phyloP scores from a whole-genome alignment of 2,329 filamentous ascomycete species.

The Herpotrichia juniperi region DNA sequence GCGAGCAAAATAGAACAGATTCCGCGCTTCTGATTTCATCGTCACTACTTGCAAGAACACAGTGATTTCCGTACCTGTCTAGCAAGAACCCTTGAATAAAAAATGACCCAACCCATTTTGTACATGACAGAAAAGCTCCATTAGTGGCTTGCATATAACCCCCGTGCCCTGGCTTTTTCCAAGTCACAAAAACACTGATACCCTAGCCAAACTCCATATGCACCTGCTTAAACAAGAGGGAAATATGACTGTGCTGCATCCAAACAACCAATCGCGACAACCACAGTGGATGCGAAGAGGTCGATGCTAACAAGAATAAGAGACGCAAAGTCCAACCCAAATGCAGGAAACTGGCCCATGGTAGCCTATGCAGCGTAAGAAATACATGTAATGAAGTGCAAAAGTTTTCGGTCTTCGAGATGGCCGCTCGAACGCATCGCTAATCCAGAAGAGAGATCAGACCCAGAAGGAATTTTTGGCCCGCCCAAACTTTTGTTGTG shows the following conservation, averaged over 20 bases:
- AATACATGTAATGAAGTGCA: slow-evolving; percentile 35
- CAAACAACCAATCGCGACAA: slow-evolving; percentile 9
- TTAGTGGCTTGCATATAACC: slow-evolving; percentile 18
- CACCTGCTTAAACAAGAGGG: slow-evolving; percentile 12
- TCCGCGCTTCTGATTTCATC: slow-evolving; percentile 14
- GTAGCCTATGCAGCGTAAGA: slow-evolving; percentile 34
- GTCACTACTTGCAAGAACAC: slow-evolving; percentile 5
- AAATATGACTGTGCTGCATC: slow-evolving; percentile 11
- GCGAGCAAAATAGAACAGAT: slow-evolving; percentile 9
- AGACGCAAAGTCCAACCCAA: slow-evolving; percentile 40
- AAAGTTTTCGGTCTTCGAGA: slow-evolving; percentile 14
- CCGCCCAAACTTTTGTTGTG: slow-evolving; percentile 24
- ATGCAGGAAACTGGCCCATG: slow-evolving; percentile 35
- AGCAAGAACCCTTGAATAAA: slow-evolving; percentile 17
- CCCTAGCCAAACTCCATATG: slow-evolving; percentile 9
- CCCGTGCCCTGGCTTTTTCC: slow-evolving; percentile 22
- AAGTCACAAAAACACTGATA: slow-evolving; percentile 6
- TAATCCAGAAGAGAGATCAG: slow-evolving; percentile 37
- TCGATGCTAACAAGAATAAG: slow-evolving; percentile 18
- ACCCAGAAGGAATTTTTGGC: slow-evolving; percentile 34
- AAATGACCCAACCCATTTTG: slow-evolving; percentile 31
- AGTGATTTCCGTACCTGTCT: slow-evolving; percentile 15
- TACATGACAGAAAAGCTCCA: slow-evolving; percentile 30
- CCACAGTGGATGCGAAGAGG: slow-evolving; percentile 9
- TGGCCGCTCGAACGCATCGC: slow-evolving; percentile 39